Evolutionary conservation across 768 basidiomycete genomes (phyloP).

Genomic region (Lanmaoa pseudosensibilis): DNA sequence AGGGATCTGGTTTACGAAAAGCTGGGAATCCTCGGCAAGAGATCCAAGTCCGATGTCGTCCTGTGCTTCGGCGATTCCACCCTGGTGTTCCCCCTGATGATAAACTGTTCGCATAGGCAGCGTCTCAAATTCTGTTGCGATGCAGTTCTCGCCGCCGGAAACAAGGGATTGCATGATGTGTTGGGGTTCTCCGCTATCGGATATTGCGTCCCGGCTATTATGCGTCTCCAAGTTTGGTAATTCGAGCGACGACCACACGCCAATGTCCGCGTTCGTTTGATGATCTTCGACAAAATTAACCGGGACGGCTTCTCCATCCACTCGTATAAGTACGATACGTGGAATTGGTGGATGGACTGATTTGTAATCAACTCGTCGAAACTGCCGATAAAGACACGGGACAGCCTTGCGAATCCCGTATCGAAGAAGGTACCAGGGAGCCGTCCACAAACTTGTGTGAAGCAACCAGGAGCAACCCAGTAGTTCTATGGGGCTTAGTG

Average conservation of each 20-base stretch:
- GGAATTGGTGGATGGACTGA: conserved; percentile 3
- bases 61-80: background rate
- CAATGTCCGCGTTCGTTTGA: background rate
- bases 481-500: background rate
- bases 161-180: background rate
- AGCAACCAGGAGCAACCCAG: conserved; percentile 1
- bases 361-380: background rate
- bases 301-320: conserved; percentile 16
- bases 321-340: conserved; percentile 14
- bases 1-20: background rate
- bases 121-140: background rate
- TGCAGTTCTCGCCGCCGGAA: background rate
- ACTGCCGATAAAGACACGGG: background rate
- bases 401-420: background rate
- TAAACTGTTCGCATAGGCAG: background rate
- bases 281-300: conserved; percentile 4
- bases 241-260: background rate
- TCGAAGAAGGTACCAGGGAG: conserved; percentile 7
- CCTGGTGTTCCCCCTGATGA: background rate
- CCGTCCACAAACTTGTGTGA: conserved; percentile 4
- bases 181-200: background rate
- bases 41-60: background rate
- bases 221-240: background rate
- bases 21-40: background rate
- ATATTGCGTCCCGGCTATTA: background rate